Conservation (phyloP, 805 yeast species). For the Suhomyces pyralidae region DNA sequence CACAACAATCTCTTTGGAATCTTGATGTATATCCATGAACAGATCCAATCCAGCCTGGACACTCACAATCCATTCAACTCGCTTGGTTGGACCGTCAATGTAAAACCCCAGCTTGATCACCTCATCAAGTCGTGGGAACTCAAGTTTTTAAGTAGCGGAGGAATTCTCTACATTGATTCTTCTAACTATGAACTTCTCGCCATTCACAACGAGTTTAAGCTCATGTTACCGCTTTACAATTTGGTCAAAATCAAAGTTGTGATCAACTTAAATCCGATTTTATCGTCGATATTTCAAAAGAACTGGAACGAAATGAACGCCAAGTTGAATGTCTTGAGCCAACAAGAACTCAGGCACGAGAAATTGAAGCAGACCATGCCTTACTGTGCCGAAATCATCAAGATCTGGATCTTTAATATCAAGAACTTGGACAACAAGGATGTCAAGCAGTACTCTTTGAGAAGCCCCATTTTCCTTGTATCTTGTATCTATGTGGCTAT, state of each 20-base stretch:
- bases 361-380: constrained; percentile 7
- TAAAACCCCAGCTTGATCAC: constrained; percentile 56
- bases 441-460: constrained; percentile 61
- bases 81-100: constrained; percentile 63
- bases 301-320: constrained; percentile 68
- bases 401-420: constrained; percentile 72
- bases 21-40: constrained; percentile 65
- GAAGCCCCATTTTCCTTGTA: constrained; percentile 75
- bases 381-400: constrained; percentile 51
- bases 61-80: constrained; percentile 39
- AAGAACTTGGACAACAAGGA: constrained; percentile 41
- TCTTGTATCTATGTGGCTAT: constrained; percentile 66
- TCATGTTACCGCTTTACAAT: constrained; percentile 62
- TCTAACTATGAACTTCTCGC: constrained; percentile 48
- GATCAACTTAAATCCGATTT: constrained; percentile 57
- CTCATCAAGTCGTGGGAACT: constrained; percentile 68
- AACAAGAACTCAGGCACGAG: constrained; percentile 64
- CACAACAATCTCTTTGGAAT: constrained; percentile 52
- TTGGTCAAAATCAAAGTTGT: constrained; percentile 68
- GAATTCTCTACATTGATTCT: constrained; percentile 53
- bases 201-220: constrained; percentile 54
- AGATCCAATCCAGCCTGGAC: constrained; percentile 49
- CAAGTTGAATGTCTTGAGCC: constrained; percentile 44
- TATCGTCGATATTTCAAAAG: constrained; percentile 58
- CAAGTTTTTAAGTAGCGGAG: constrained; percentile 59